Percentiles rank a stretch among this genome's conserved stretches.
Conservation (phyloP, 2,329 filamentous ascomycete species). For the Sarocladiaceae sp. region DNA sequence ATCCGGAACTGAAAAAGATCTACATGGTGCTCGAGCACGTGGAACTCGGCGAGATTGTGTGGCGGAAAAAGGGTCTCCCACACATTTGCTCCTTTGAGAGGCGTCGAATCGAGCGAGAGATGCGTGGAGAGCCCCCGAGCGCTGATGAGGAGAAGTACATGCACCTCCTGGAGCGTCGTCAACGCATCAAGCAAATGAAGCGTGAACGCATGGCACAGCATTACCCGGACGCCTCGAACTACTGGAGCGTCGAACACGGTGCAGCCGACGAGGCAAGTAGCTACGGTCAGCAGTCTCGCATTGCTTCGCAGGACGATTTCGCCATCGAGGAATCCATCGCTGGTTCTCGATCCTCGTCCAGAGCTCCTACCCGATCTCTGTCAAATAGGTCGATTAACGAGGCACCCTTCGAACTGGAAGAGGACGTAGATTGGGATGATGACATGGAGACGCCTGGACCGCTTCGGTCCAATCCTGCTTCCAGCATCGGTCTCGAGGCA, state of each 20-base stretch:
- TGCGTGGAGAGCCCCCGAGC: conserved; percentile 51
- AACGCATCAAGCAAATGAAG: conserved; percentile 50
- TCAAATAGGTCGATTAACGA: conserved; percentile 35
- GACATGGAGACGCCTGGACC: conserved; percentile 49
- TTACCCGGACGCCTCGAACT: conserved; percentile 50
- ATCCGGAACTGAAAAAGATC: conserved; percentile 92
- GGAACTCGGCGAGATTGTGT: conserved; percentile 87
- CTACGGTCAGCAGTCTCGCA: conserved; percentile 33
- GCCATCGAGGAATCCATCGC: conserved; percentile 32
- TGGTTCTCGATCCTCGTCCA: conserved; percentile 35
- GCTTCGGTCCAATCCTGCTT: conserved; percentile 44
- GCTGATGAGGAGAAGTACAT: conserved; percentile 56
- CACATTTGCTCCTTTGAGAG: conserved; percentile 81
- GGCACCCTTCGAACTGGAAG: conserved; percentile 27
- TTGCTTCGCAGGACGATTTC: conserved; percentile 35
- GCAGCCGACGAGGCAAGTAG: conserved; percentile 47
- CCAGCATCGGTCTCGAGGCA: conserved; percentile 60
- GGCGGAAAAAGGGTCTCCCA: conserved; percentile 81
- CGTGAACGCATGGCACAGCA: conserved; percentile 46
- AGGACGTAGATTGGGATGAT: conserved; percentile 34
- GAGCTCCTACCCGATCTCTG: conserved; percentile 39
- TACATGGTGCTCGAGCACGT: conserved; percentile 97
- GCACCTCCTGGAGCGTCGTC: conserved; percentile 52
- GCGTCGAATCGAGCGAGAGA: conserved; percentile 68
- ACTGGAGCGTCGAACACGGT: conserved; percentile 82